Base-by-base conservation (phyloP, 768 basidiomycete species). In the Kwoniella sp. region DNA sequence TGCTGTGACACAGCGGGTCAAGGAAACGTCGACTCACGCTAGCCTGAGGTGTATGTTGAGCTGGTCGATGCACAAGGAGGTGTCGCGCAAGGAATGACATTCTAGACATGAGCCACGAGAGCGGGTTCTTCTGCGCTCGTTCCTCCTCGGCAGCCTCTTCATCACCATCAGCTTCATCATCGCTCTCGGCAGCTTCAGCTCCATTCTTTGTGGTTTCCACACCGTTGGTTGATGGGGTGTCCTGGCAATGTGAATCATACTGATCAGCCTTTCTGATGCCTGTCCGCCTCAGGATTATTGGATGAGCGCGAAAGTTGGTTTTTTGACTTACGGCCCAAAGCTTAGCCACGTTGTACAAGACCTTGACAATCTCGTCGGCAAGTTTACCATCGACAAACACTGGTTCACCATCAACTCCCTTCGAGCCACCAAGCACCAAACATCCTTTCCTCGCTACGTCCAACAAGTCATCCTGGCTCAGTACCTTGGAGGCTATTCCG, bases 61-160 rank as follows among this genome's bases (percentile, higher is more conserved):
- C 50, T 5, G 78, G 79, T 26, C 77, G 64, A 22, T 70, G 64
- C 37, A 80, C 65, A 27, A 80, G 71, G 24, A 80, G 54, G 29
- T 70, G 68, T 19, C 79, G 68, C 10, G 88, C 85, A 74, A 93
- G 89, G 78, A 90, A 94, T 0, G 95, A 97, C 21, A 98, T 82
- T 74, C 90, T 90, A 24, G 92, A 93, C 83, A 98, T 97, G 33
- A 99, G 80, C 93, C 95, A 98, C 0, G 90, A 86, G 1, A 97
- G 82, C 0, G 88, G 88, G 57, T 71, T 67, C 44, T 65, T 71
- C 30, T 60, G 60, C 27, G 53, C 67, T 26, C 80, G 77, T 68
- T 82, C 73, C 15, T 64, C 65, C 9, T 78, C 69, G 52, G 69
- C 56, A 51, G 69, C 73, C 10, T 69, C 70, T 15, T 68, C 66